A percentile compares a stretch with the other conserved stretches of the same genome.
These are phyloP conservation scores for Solanum habrochaites DNA, from an alignment of 257 asterid species.

Conservation along the genomic window DNA sequence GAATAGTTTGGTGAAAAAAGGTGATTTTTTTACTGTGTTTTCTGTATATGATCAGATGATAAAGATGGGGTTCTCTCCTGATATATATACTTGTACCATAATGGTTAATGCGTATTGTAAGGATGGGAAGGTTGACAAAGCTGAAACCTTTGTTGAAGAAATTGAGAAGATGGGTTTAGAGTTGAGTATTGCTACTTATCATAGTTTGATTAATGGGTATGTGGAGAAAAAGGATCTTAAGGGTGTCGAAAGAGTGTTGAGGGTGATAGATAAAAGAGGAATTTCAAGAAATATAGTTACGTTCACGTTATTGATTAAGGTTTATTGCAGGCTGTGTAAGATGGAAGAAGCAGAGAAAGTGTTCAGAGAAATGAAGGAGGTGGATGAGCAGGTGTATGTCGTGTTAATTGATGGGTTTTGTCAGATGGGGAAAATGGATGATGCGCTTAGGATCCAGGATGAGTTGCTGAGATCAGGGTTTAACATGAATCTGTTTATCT, in stretches of 20 bases:
- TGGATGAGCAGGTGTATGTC: conserved; percentile 66
- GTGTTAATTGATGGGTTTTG: conserved; percentile 73
- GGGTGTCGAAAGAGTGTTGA: conserved; percentile 50
- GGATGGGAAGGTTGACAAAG: conserved; percentile 48
- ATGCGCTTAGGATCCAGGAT: conserved; percentile 49
- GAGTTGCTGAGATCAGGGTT: conserved; percentile 66
- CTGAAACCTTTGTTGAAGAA: conserved; percentile 47
- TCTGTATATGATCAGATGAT: conserved; percentile 70
- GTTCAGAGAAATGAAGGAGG: conserved; percentile 41
- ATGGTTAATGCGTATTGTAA: conserved; percentile 77
- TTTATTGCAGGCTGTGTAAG: conserved; percentile 51
- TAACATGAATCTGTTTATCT: conserved; percentile 48
- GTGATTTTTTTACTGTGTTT: conserved; percentile 30
- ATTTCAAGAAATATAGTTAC: conserved; percentile 52
- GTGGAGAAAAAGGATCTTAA: conserved; percentile 47
- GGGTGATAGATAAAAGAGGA: conserved; percentile 35
- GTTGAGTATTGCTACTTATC: conserved; percentile 56
- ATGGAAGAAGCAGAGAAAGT: conserved; percentile 58
- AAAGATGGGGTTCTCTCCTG: conserved; percentile 56
- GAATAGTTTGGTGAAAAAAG: conserved; percentile 46
- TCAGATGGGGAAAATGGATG: conserved; percentile 66
- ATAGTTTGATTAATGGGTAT: conserved; percentile 74
- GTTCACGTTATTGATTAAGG: conserved; percentile 63
- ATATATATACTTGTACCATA: conserved; percentile 64
- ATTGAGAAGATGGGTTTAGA: conserved; percentile 49